A percentile compares a stretch with the other conserved stretches of the same genome.
phyloP scores from a whole-genome alignment of 1,139 yeast species.

The Lodderomyces metapsilosis region DNA sequence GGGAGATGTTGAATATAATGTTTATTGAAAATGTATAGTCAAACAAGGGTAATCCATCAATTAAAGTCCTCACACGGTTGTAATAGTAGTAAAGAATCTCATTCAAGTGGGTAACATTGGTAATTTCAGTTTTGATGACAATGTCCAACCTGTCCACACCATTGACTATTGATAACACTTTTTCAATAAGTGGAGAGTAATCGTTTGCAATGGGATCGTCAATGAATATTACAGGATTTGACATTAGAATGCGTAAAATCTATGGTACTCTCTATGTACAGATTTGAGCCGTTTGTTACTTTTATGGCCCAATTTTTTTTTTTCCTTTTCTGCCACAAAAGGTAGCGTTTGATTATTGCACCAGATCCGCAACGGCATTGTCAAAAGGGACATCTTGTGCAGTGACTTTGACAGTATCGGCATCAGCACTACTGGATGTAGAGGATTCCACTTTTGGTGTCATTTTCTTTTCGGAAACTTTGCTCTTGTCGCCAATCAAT shows the following conservation, averaged over 20 bases:
- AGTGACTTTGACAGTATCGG: too few relatives aligned
- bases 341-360: neutral
- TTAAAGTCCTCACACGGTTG: constrained; percentile 21
- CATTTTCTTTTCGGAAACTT: neutral
- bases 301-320: neutral
- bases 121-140: constrained; percentile 19
- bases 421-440: too few relatives aligned
- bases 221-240: constrained; percentile 23
- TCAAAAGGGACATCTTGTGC: too few relatives aligned
- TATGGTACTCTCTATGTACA: neutral
- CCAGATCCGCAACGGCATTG: neutral
- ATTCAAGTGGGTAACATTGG: constrained; percentile 24
- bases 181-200: constrained; percentile 23
- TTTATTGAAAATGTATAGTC: constrained; percentile 32
- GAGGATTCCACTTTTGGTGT: too few relatives aligned
- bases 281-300: neutral
- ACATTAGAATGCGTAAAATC: too few relatives aligned
- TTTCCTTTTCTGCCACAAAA: neutral
- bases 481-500: constrained; percentile 6
- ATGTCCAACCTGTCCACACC: constrained; percentile 22
- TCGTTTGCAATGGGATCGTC: constrained; percentile 24
- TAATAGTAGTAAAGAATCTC: constrained; percentile 28
- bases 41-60: constrained; percentile 14
- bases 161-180: constrained; percentile 4
- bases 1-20: constrained; percentile 25